Evolutionary conservation across 2,329 filamentous ascomycete genomes (phyloP), one percentile per base, ranked within the genome.

Genomic region (Teratosphaeria destructans): DNA sequence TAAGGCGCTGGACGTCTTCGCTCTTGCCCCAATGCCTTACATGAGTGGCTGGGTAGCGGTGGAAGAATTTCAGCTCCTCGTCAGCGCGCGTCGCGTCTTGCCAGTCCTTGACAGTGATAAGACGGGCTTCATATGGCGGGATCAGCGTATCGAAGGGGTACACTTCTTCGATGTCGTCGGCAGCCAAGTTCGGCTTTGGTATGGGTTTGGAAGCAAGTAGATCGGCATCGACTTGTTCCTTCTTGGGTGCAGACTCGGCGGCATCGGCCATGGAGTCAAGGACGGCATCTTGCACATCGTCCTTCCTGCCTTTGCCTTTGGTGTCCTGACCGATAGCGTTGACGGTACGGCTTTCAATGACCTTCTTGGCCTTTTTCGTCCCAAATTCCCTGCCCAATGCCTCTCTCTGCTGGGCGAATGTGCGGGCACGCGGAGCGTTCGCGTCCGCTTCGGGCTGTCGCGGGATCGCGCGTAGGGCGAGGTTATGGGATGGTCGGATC

Each of bases 301-400:
- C 81, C 52, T 85, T 76, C 65, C 81, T 81, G 37, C 75, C 74
- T 29, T 79, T 74, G 58, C 71, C 73, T 39, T 75, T 74, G n/a
- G 78, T 66, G 49, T 58, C 61, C 34, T 65, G 62, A 39, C 68
- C 75, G 65, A 93, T 90, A 19, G 87, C 87, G 69, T 92, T 91
- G 67, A 88, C 81, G 2, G 85, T 84, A 63, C 82, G 79, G 59
- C 85, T 82, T 32, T 81, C 79, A 65, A 94, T 84, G 1, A 84
- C 87, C 76, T 92, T 93, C 79, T 86, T 88, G 26, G 89, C 87
- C 75, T 92, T 93, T 77, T 89, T 91, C 29, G 89, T 93, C 72
- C 90, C 90, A 68, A 95, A 95, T 35, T 87, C 85, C 67, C 88
- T 81, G 49, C 88, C 88, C 12, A 95, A 83, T 2, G 86, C 83